Base-by-base conservation (phyloP, 345 rosid genomes). In the Psidium friedrichsthalianum region DNA sequence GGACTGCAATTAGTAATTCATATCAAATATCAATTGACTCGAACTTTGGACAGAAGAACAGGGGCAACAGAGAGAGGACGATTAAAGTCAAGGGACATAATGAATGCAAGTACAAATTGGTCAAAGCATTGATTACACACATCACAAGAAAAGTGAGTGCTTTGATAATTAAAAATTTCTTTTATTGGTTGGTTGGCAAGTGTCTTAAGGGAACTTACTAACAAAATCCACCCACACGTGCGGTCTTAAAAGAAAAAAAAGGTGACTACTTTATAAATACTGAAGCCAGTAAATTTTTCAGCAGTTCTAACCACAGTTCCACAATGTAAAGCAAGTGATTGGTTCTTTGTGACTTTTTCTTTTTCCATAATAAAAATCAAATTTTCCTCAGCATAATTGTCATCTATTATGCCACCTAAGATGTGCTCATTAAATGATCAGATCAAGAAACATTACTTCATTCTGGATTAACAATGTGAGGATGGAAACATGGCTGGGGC, bases 1-100 rank as follows among this genome's bases (percentile, higher is more conserved):
- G 47, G 94, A 88, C 98, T 95, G 89, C 89, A 88, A 44, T 86
- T 52, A 81, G 74, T 40, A 56, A 56, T 40, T 42, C n/a, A 52
- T 6, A 7, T 69, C 80, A 36, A 36, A 36, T 20, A 69, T 69
- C 12, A 69, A 20, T 36, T 36, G 14, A 69, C 20, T 5, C 22
- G 13, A 69, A 69, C 80, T 36, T 69, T 69, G 80, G 25, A 69
- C 20, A 42, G 80, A 24, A 69, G 64, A 58, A 58, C 64, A 25
- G 32, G 32, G 82, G 51, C 32, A 47, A 80, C 52, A 42, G 51
- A 13, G 16, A 47, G 83, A 82, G 56, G 8, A 82, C 15, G 0
- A 29, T 54, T 15, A 82, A 18, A 52, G 56, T 82, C 58, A 52
- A 82, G 20, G 80, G 47, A 82, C 54, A 52, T 51, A 49, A 82